Percentiles rank a stretch among this genome's conserved stretches.
Evolutionary conservation across 2,329 filamentous ascomycete species (phyloP).

Genomic region (Monilinia aucupariae): DNA sequence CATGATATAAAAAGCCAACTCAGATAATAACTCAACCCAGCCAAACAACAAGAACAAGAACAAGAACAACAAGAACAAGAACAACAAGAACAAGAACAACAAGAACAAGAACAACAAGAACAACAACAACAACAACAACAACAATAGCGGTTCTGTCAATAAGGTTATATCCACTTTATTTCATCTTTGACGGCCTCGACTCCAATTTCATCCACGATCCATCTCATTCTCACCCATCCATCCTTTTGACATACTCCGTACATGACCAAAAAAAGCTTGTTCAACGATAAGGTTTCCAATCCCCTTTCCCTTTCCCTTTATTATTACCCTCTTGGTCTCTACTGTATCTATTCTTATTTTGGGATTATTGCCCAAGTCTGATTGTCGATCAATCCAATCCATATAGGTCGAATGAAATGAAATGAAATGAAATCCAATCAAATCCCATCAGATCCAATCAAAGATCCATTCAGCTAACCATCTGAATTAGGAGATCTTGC

Average conservation of each 20-base stretch:
- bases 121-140: too few species aligned
- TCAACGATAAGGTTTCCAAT: background rate
- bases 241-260: background rate
- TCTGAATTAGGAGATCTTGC: background rate
- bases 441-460: too few species aligned
- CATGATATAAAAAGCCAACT: constrained; percentile 7
- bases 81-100: too few species aligned
- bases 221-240: too few species aligned
- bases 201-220: background rate
- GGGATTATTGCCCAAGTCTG: background rate
- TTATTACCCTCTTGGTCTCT: background rate
- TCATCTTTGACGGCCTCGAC: background rate
- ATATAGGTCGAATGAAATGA: background rate
- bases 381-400: background rate
- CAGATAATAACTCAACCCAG: background rate
- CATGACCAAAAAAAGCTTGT: background rate
- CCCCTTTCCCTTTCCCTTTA: background rate
- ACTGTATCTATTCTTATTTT: background rate
- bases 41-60: background rate
- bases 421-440: background rate
- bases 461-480: background rate
- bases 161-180: constrained; percentile 8
- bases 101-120: too few species aligned
- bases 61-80: background rate
- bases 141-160: too few species aligned